phyloP scores from a whole-genome alignment of 768 basidiomycete genomes.

The Lyophyllum semitale region DNA sequence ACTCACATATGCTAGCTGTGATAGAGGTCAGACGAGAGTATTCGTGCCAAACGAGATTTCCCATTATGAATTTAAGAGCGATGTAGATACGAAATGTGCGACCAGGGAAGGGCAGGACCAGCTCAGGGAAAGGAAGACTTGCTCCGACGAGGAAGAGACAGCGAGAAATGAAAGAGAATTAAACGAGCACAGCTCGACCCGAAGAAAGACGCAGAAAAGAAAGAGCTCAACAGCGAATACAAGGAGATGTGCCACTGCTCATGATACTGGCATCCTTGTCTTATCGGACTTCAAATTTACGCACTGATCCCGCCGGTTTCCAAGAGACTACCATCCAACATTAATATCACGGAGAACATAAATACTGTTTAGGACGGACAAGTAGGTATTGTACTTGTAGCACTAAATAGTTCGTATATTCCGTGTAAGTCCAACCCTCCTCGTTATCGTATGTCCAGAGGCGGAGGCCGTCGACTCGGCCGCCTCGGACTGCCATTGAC shows the following conservation, averaged over 20 bases:
- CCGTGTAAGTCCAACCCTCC: too few relatives aligned
- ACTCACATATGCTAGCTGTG: slow-evolving; percentile 74
- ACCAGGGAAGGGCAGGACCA: slow-evolving; percentile 15
- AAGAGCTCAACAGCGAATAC: slow-evolving; percentile 9
- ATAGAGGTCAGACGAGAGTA: slow-evolving; percentile 70
- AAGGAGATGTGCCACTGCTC: slow-evolving; percentile 2
- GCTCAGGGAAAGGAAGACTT: slow-evolving; percentile 34
- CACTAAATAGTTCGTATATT: background rate
- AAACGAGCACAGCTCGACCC: slow-evolving; percentile 34
- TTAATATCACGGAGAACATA: background rate
- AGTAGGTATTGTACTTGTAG: background rate
- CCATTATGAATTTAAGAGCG: slow-evolving; percentile 49
- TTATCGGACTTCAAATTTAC: slow-evolving; percentile 21
- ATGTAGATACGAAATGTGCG: slow-evolving; percentile 5
- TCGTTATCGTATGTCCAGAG: slow-evolving; percentile 18
- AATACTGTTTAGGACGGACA: background rate
- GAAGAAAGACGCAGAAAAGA: slow-evolving; percentile 22
- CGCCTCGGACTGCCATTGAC: slow-evolving; percentile 24
- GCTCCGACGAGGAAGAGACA: slow-evolving; percentile 36
- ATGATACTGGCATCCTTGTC: background rate
- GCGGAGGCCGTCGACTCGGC: slow-evolving; percentile 31
- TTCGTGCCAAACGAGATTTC: slow-evolving; percentile 81
- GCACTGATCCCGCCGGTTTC: slow-evolving; percentile 17
- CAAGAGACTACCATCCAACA: slow-evolving; percentile 1
- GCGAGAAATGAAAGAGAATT: slow-evolving; percentile 21